Evolutionary conservation across 2,329 filamentous ascomycete genomes (phyloP), one percentile per base, ranked within the genome.

Genomic region (Stemphylium lycopersici): DNA sequence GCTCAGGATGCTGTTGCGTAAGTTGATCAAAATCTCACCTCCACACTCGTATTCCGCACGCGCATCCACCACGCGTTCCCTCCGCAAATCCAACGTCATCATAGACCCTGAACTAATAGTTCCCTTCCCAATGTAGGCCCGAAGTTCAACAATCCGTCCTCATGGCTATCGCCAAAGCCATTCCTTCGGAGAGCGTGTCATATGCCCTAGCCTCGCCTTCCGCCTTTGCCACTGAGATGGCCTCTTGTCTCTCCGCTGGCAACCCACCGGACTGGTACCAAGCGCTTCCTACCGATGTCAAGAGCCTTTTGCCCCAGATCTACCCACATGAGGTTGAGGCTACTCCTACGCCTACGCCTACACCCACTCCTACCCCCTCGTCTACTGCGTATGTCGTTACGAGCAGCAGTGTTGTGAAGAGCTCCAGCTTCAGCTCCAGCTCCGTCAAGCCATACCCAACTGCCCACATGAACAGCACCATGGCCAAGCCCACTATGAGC

Each of bases 211-310:
- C 77, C 56, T 78, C 78, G 66, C 65, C 71, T 15, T 69, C 72
- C 48, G 76, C 70, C 40, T 78, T 78, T 58, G 74, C 73, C 49
- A 66, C 72, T 10, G 66, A 75, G 38, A 73, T 81, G 66, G 72
- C 72, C 11, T 77, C 78, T 7, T 73, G 79, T 40, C 73, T 81
- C 69, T 64, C 71, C 10, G 76, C 75, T 29, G 76, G 78, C 63
- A 66, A 72, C 26, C 76, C 75, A 15, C 78, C 79, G 15, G 56
- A 67, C 3, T 81, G 79, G 79, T 81, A 78, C 69, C 65, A 72
- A 7, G 71, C 75, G 7, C 74, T 81, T 3, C 79, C 79, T 6
- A 63, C 72, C 39, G 77, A 78, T 50, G 72, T 81, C 41, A 74
- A 81, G 71, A 75, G 67, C 40, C 76, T 76, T 56, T 69, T 81